Evolutionary conservation across 75 land plant genomes (phyloP).

Genomic region (Larix kaempferi): DNA sequence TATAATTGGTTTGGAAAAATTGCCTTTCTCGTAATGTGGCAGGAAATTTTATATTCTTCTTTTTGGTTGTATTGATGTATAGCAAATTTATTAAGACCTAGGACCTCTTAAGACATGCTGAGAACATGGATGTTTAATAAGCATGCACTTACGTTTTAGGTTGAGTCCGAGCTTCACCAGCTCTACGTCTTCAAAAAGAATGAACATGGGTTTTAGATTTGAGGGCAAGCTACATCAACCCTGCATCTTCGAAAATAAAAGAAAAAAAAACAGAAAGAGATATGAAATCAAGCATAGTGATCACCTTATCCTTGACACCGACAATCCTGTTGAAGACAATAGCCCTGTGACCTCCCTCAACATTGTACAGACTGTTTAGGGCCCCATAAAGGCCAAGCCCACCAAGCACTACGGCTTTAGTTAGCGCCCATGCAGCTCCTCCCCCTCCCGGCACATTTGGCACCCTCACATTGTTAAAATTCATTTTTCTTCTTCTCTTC

Average conservation of each 20-base stretch:
- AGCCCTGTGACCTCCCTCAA: constrained; percentile 93
- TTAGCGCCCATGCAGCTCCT: constrained; percentile 54
- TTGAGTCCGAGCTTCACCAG: too few species aligned
- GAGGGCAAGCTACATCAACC: not conserved
- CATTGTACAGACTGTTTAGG: constrained; percentile 83
- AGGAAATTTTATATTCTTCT: too few species aligned
- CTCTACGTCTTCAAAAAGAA: too few species aligned
- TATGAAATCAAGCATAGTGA: not conserved
- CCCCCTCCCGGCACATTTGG: constrained; percentile 58
- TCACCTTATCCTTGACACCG: constrained; percentile 83
- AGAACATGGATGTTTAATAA: too few species aligned
- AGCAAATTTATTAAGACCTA: too few species aligned
- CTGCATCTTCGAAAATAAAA: not conserved
- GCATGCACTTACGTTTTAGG: too few species aligned
- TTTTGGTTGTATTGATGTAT: too few species aligned
- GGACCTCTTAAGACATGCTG: too few species aligned
- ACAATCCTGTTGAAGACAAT: constrained; percentile 83
- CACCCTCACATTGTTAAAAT: constrained; percentile 54
- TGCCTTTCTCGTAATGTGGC: too few species aligned
- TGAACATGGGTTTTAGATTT: too few species aligned
- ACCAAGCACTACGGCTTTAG: constrained; percentile 58
- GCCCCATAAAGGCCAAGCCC: constrained; percentile 67
- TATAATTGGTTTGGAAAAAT: too few species aligned
- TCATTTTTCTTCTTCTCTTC: constrained; percentile 25
- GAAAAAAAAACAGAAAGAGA: not conserved